Conservation (phyloP, 495 filamentous ascomycete genomes). For the Pyrenula massariospora region DNA sequence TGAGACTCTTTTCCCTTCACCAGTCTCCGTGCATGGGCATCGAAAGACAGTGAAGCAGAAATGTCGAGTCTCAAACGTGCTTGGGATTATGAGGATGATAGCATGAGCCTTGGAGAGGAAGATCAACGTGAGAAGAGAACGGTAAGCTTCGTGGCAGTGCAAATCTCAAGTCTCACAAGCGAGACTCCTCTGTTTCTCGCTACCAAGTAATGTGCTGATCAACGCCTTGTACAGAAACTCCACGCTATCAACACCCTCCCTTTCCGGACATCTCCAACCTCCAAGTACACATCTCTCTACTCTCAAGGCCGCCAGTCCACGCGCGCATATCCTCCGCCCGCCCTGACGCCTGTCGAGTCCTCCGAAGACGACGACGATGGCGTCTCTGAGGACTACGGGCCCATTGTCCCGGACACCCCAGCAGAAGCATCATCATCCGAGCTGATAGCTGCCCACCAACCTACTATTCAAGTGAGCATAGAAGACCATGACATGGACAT, state of each 20-base stretch:
- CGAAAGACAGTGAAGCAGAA: neutral
- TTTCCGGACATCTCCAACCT: constrained; percentile 19
- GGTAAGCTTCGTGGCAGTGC: neutral
- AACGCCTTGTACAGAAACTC: constrained; percentile 14
- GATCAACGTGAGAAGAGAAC: constrained; percentile 7
- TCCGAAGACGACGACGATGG: constrained; percentile 24
- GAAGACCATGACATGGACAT: constrained; percentile 25
- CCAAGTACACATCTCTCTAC: constrained; percentile 8
- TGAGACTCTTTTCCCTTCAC: neutral
- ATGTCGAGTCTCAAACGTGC: constrained; percentile 12
- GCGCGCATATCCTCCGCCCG: constrained; percentile 13
- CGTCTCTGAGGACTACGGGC: constrained; percentile 3
- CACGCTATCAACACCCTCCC: constrained; percentile 14
- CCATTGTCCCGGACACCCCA: neutral
- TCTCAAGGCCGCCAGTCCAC: constrained; percentile 7
- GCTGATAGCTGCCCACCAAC: constrained; percentile 4
- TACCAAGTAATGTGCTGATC: neutral
- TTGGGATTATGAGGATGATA: constrained; percentile 11
- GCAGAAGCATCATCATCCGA: neutral
- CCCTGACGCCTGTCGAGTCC: constrained; percentile 28
- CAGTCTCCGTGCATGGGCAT: neutral
- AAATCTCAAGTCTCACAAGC: neutral
- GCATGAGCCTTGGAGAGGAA: constrained; percentile 1
- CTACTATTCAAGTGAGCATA: constrained; percentile 36
- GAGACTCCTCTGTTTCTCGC: neutral